Conservation (phyloP, 768 basidiomycete genomes). For the Antrodiella citrinella region DNA sequence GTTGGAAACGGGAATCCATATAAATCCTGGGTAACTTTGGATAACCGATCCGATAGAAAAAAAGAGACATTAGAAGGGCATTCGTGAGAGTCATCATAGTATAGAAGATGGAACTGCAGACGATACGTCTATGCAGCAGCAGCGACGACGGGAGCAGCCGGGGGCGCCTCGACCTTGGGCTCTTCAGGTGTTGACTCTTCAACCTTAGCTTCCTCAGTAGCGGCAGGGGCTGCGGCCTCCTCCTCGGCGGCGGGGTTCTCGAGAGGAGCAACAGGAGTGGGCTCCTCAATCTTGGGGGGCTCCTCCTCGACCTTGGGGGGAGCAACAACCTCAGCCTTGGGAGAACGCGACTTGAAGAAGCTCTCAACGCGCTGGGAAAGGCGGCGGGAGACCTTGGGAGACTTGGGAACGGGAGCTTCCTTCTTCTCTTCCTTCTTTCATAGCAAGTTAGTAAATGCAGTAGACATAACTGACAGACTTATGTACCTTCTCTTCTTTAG, state of each 20-base stretch:
- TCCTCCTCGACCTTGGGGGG: conserved; percentile 84
- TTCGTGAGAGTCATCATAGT: conserved; percentile 26
- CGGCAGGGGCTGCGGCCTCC: conserved; percentile 21
- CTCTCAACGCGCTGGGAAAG: conserved; percentile 77
- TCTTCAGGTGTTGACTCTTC: conserved; percentile 29
- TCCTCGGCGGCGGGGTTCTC: conserved; percentile 66
- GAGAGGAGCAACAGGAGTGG: conserved; percentile 72
- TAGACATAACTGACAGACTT: background rate
- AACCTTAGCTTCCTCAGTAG: conserved; percentile 16
- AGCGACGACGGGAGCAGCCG: conserved; percentile 60
- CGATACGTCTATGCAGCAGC: conserved; percentile 62
- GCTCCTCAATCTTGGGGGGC: conserved; percentile 84
- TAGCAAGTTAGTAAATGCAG: background rate
- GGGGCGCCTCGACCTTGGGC: conserved; percentile 33
- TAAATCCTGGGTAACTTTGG: conserved; percentile 15
- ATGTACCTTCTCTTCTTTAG: conserved; percentile 58
- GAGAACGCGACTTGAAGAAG: conserved; percentile 72
- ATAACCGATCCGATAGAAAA: conserved; percentile 9
- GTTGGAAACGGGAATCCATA: conserved; percentile 26
- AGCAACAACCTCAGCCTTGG: conserved; percentile 53
- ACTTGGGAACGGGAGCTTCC: conserved; percentile 32
- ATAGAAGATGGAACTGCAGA: conserved; percentile 27
- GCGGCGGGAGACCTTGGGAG: conserved; percentile 68
- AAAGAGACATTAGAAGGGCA: conserved; percentile 19
- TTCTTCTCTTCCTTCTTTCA: conserved; percentile 38